Evolutionary conservation across 345 rosid genomes (phyloP), one percentile per base, ranked within the genome.

Genomic region (Chamaenerion angustifolium): DNA sequence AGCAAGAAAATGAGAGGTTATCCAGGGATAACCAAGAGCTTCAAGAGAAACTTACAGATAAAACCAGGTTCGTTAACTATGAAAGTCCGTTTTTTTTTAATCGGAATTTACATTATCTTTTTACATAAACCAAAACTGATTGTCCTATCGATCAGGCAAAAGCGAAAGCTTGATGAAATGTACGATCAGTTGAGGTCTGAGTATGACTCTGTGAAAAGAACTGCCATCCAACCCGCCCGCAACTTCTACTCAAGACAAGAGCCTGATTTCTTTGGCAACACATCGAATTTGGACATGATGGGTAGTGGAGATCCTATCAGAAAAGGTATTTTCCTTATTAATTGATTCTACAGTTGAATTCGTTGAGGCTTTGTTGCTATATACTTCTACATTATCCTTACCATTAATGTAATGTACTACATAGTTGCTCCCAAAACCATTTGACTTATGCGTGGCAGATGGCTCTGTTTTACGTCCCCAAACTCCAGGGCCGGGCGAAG

Each of bases 151-250:
- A 52, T 47, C 82, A 87, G 96, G 68, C 95, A 83, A 76, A 92
- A 92, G 85, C 80, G 95, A 62, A 92, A 84, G 64, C 95, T 84
- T 46, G 98, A 92, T 62, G 98, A 92, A 72, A 92, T 92, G 95
- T 87, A 92, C 57, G 98, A 92, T 62, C 93, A 78, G 56, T 56
- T 92, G 70, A 76, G 92, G 63, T 80, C 63, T 49, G 95, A 92
- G 58, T 77, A 69, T 6, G 88, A 92, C 59, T 78, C 93, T 11
- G 52, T 65, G 52, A 87, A 87, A 70, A 70, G 95, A 68, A 66
- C 93, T 53, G 79, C 96, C 43, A 77, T 84, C 66, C 95, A 87
- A 63, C 95, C 93, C 42, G 65, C 76, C 11, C 77, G 60, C 68
- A 75, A 74, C 56, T 80, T 80, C 70, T 87, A 64, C 52, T 64